Percentiles rank a stretch among this genome's conserved stretches.
Evolutionary conservation across 192 early-diverging fungal species (phyloP).

Genomic region (Rhizoclosmatium globosum): DNA sequence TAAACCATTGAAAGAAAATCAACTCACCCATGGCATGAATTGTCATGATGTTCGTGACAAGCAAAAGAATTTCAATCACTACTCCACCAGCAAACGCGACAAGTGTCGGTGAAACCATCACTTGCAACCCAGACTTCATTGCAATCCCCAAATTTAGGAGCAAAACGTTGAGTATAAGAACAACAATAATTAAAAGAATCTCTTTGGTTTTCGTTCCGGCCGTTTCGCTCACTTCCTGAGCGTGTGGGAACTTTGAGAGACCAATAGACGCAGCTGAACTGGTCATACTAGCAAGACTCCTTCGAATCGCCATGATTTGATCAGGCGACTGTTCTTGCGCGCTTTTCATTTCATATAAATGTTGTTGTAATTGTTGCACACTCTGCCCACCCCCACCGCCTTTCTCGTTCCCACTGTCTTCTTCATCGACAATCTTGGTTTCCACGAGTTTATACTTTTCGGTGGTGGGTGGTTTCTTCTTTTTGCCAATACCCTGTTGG

Average conservation of each 20-base stretch:
- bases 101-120: constrained; percentile 8
- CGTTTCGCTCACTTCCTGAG: constrained; percentile 30
- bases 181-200: not conserved
- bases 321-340: not conserved
- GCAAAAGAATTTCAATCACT: constrained; percentile 20
- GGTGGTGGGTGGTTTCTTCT: not conserved
- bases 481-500: not conserved
- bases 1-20: not conserved
- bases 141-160: not conserved
- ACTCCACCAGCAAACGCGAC: constrained; percentile 25
- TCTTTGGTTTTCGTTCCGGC: constrained; percentile 8
- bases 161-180: constrained; percentile 9
- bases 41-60: constrained; percentile 25
- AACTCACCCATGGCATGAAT: constrained; percentile 14
- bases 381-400: no score
- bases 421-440: not conserved
- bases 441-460: constrained; percentile 1
- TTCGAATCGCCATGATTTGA: not conserved
- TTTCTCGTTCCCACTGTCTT: not conserved
- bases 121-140: not conserved
- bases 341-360: not conserved
- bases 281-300: not conserved
- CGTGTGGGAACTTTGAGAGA: constrained; percentile 18
- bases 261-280: constrained; percentile 26
- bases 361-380: not conserved